Evolutionary conservation across 768 basidiomycete species (phyloP), one percentile per base, ranked within the genome.

Genomic region (Russula olivacea): DNA sequence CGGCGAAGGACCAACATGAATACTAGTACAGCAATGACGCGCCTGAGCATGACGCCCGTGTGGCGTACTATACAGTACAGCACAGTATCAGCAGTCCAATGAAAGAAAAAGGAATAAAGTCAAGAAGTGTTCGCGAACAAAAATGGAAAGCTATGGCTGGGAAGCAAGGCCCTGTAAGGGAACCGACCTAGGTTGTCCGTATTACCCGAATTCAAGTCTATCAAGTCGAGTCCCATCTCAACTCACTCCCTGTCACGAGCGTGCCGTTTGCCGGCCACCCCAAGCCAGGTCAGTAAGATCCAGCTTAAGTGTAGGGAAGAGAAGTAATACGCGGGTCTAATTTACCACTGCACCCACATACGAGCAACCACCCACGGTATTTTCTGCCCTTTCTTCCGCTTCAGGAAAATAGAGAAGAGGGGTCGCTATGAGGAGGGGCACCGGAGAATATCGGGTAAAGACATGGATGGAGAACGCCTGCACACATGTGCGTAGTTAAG

Each of bases 201-300:
- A 40, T 40, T 40, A 21, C 45, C 45, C n/a, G 45, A 47, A n/a
- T 47, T n/a, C 45, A 21, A 15, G 38, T 40, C 23, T 28, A 21
- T n/a, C 50, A 38, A 34, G 30, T 32, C 40, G 51, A 52, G 49
- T 50, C 58, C 58, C 23, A 25, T 47, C 25, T 25, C 58, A 59
- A 59, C 28, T 21, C 50, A 43, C 58, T 32, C 28, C 38, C n/a
- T 21, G 30, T n/a, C 30, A 32, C 50, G 40, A 40, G 8, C 19
- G 58, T 52, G 28, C 28, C 50, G 40, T 43, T 59, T 41, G 40
- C 50, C 11, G 40, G 41, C 51, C 30, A 59, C 28, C 40, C 17
- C 15, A 30, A 28, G 25, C 28, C 50, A 51, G 17, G 43, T 43
- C 19, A 47, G 45, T 11, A 47, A 21, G 45, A n/a, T 2, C 21